Percentiles rank a stretch among this genome's conserved stretches.
phyloP scores from a whole-genome alignment of 129 eudicot species.

The Rutidosis leptorrhynchoides region DNA sequence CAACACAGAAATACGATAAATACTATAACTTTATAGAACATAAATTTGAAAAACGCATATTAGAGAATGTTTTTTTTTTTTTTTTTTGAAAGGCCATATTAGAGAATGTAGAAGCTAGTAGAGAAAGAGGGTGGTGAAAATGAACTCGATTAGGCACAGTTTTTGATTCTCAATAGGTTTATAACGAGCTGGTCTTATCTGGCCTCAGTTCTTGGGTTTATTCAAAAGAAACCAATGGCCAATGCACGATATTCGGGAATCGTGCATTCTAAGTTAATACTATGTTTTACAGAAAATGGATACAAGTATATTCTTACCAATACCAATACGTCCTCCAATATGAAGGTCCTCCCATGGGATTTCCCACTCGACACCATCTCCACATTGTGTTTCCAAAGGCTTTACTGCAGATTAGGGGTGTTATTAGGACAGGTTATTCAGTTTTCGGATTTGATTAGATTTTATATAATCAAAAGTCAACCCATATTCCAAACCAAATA shows the following conservation, averaged over 20 bases:
- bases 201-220: background rate
- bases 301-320: constrained; percentile 50
- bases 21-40: background rate
- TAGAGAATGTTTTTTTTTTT: too few species aligned
- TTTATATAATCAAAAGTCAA: too few species aligned
- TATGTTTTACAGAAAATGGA: background rate
- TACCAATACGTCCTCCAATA: constrained; percentile 89
- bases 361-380: constrained; percentile 61
- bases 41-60: background rate
- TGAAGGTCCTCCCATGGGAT: constrained; percentile 93
- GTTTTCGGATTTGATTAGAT: too few species aligned
- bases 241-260: background rate
- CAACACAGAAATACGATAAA: background rate
- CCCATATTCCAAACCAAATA: too few species aligned
- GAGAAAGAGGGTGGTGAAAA: too few species aligned
- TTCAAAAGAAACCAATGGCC: background rate
- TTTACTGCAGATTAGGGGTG: constrained; percentile 33
- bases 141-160: constrained; percentile 2
- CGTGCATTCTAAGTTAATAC: background rate
- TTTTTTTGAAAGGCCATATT: background rate
- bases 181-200: background rate
- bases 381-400: constrained; percentile 20
- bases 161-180: background rate
- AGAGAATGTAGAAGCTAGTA: background rate
- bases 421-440: too few species aligned